Evolutionary conservation across 306 rosid species (phyloP), one percentile per base, ranked within the genome.

Genomic region (Cajanus cajan): DNA sequence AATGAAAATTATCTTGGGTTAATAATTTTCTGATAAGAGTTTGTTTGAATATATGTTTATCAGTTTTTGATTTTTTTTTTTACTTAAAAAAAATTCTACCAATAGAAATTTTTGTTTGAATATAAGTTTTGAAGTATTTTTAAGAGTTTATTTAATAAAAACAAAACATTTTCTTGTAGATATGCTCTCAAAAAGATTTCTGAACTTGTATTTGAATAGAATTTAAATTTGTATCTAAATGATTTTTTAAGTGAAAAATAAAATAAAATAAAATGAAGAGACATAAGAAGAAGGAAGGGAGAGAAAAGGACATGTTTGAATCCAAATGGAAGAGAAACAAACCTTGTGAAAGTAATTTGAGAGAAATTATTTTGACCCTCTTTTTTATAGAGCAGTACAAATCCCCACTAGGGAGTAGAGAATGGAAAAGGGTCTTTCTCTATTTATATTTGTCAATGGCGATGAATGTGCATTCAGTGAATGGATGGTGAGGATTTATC

Each of bases 261-360:
- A 1, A 0, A 8, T 2, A 2, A 15, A 3, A n/a, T 28, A 28
- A 6, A 36, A 36, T 14, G 34, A 55, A 25, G 16, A 65, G 21
- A 33, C 15, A 28, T 5, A 25, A 64, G 28, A 37, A 37, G 12
- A 58, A 11, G 18, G n/a, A 25, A 25, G 67, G 6, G 31, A 24
- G 33, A 67, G 37, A 59, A 11, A 43, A 33, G 8, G 22, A 10
- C 4, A 43, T 6, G 70, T 37, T 37, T 36, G 12, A 66, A 40
- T 9, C 39, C 31, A 37, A 18, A 37, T 8, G 69, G 48, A 64
- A 79, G 68, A 58, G 7, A 28, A 69, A 5, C 70, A 70, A 70
- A 79, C 71, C 77, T n/a, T 21, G 57, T 68, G 45, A 78, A 55
- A 45, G 31, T 48, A 12, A 28, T 14, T 51, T 64, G 50, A 13